Base-by-base conservation (phyloP, 768 basidiomycete genomes). In the Hirschioporus abietinus region DNA sequence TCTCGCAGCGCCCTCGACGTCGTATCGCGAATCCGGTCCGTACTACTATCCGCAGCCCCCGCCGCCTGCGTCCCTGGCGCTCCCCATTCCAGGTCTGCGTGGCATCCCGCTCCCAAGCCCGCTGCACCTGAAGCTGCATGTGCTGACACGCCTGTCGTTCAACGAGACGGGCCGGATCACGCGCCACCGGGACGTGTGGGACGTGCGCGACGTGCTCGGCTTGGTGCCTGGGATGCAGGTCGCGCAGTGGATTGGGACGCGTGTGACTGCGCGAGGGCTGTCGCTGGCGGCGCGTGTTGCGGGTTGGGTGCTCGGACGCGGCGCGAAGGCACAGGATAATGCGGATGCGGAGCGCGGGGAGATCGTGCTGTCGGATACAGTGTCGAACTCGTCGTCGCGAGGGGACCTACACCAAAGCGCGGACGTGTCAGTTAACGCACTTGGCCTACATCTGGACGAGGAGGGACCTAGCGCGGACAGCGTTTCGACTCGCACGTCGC, bases 81-180 rank as follows among this genome's bases (percentile, higher is more conserved):
- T 91, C 7, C 80, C 81, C 18, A 73, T 90, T 64, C 84, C 84
- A n/a, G 84, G 84, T n/a, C 86, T 86, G 60, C 24, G 30, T 26
- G 82, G 82, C 2, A 71, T 86, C 35, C 80, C 82, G 36, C 70
- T 88, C 20, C 86, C 88, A 1, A 89, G 88, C 18, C 89, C 91
- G 0, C 76, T 93, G n/a, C 89, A 92, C 73, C 80, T 92, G 70
- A 82, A 85, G 71, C 82, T 94, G 6, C 89, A 83, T 61, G 84
- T 93, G 63, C 82, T 90, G 66, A 90, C 91, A 4, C 84, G 87
- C 30, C 82, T 93, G 36, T 83, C 84, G 35, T 92, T 94, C 76
- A 93, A 93, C 76, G 92, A 93, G 70, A 88, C 88, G 72, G 90
- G 89, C n/a, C 84, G 83, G 67, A 88, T 94, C 68, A 88, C 90